A percentile compares a stretch with the other conserved stretches of the same genome.
These are phyloP conservation scores for Hura crepitans DNA, from an alignment of 441 rosid genomes.

Conservation along the genomic window DNA sequence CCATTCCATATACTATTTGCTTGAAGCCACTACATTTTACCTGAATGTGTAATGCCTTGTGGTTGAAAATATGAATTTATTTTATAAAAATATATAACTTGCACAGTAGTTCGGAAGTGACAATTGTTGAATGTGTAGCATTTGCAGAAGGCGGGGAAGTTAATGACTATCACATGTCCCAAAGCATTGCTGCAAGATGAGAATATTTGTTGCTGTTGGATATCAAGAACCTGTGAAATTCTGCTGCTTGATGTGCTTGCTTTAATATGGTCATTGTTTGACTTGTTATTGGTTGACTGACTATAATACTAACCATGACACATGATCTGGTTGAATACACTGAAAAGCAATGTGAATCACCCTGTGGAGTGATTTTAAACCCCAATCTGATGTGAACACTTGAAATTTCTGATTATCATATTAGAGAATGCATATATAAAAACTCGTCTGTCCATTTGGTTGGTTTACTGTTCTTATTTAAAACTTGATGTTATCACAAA, in stretches of 20 bases:
- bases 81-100: neutral
- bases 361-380: neutral
- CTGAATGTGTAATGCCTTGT: neutral
- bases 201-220: neutral
- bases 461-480: neutral
- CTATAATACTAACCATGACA: neutral
- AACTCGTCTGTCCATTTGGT: neutral
- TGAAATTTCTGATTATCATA: neutral
- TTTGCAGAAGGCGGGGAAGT: neutral
- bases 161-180: neutral
- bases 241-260: neutral
- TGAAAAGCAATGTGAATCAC: neutral
- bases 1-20: slow-evolving; percentile 2
- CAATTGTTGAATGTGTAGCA: neutral
- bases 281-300: neutral
- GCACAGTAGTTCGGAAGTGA: neutral
- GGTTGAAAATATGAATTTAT: neutral
- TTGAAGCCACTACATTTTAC: neutral
- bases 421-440: neutral
- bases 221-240: neutral
- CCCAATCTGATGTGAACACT: neutral
- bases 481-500: slow-evolving; percentile 7
- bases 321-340: neutral
- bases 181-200: slow-evolving; percentile 1
- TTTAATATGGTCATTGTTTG: slow-evolving; percentile 6